Conservation (phyloP, 2,329 filamentous ascomycete genomes). For the Curvularia verruculosa region DNA sequence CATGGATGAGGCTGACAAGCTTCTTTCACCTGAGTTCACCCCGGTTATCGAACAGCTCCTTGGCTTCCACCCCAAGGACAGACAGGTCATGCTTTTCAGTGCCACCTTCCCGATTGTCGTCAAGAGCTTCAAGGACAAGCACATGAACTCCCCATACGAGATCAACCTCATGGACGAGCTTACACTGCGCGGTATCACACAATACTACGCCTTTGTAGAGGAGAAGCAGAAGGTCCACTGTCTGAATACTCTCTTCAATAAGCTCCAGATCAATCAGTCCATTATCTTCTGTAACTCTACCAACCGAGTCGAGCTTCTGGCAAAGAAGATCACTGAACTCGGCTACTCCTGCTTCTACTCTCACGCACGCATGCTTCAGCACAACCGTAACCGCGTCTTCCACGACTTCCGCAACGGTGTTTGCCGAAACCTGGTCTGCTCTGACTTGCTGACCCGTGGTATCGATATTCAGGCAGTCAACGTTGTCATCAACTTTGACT, state of each 20-base stretch:
- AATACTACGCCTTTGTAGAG: constrained; percentile 99
- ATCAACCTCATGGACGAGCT: constrained; percentile 99
- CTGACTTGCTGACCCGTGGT: constrained; percentile 94
- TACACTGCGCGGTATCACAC: constrained; percentile 95
- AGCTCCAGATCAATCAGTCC: constrained; percentile 99
- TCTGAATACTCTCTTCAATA: constrained; percentile 97
- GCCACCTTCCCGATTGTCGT: constrained; percentile 97
- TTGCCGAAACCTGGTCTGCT: constrained; percentile 97
- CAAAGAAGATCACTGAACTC: constrained; percentile 99
- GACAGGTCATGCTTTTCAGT: constrained; percentile 99
- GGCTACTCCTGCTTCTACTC: constrained; percentile 99
- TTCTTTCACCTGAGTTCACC: constrained; percentile 95
- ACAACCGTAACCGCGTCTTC: constrained; percentile 96
- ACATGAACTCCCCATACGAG: constrained; percentile 95
- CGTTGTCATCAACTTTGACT: constrained; percentile 99
- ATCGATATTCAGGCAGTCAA: constrained; percentile 99
- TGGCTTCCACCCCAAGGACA: constrained; percentile 93
- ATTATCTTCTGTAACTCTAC: constrained; percentile 99
- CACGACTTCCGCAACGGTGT: constrained; percentile 99
- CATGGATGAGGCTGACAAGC: constrained; percentile 99
- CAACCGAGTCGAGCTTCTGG: constrained; percentile 93
- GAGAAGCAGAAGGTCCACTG: constrained; percentile 99
- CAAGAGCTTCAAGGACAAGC: constrained; percentile 97
- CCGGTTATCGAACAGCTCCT: constrained; percentile 96
- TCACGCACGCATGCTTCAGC: constrained; percentile 96